Conservation (phyloP, 768 basidiomycete genomes). For the Neoboletus brunneissimus region DNA sequence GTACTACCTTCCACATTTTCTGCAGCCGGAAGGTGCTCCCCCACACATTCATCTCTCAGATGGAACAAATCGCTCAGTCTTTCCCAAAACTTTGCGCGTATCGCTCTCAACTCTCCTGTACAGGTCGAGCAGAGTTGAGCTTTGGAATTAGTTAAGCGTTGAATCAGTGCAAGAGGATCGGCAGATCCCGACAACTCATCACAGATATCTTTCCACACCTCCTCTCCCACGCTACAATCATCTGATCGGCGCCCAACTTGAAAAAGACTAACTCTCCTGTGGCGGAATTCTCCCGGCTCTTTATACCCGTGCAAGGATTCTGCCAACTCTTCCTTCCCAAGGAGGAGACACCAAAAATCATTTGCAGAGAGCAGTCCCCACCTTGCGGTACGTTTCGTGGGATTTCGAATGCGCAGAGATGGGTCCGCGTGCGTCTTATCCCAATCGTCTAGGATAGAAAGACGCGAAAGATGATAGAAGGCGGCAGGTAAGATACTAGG, state of each 20-base stretch:
- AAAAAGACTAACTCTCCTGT: not conserved
- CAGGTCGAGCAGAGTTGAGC: not conserved
- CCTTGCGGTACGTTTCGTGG: conserved; percentile 17
- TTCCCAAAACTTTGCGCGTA: conserved; percentile 3
- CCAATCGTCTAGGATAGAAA: conserved; percentile 20
- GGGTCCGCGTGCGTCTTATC: conserved; percentile 3
- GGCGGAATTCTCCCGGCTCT: not conserved
- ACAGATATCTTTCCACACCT: not conserved
- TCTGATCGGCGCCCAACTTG: too few species aligned
- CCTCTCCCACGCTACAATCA: not conserved
- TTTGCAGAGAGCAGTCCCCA: conserved; percentile 22
- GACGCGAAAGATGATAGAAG: conserved; percentile 45
- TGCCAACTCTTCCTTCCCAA: conserved; percentile 7
- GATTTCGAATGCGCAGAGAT: not conserved
- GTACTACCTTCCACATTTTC: not conserved
- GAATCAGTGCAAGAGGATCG: conserved; percentile 6
- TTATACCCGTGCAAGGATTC: not conserved
- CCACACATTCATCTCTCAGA: not conserved
- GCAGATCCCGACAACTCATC: not conserved
- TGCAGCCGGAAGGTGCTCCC: not conserved
- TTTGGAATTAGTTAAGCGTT: too few species aligned
- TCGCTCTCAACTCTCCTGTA: not conserved
- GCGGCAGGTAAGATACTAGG: conserved; percentile 45
- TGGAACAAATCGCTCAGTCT: conserved; percentile 5
- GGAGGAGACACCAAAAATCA: conserved; percentile 18